Evolutionary conservation across 2,329 filamentous ascomycete species (phyloP), one percentile per base, ranked within the genome.

Genomic region (Zymoseptoria ardabiliae): DNA sequence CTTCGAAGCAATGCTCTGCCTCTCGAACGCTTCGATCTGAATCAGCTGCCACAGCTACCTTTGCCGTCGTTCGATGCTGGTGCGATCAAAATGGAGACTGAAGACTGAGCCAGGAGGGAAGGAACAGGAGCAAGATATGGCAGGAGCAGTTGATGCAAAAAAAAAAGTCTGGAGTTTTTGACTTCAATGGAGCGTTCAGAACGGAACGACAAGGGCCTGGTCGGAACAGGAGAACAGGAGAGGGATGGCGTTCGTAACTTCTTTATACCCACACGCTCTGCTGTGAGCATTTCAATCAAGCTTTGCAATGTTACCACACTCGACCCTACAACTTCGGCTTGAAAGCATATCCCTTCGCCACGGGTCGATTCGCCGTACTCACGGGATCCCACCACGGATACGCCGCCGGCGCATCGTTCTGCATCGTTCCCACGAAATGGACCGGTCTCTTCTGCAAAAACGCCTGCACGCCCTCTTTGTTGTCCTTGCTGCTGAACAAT

Each of bases 331-430:
- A 57, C 53, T 70, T 70, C 21, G 68, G 62, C 65, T 68, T 69
- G 10, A 59, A 63, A 51, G 68, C 65, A 54, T 62, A 63, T 1
- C 62, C 63, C 45, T 65, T 60, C 50, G 65, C 71, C 65, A 76
- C 76, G n/a, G 75, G 69, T 54, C 72, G 70, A 21, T 72, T 70
- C 5, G 72, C 66, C 25, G 77, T 77, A 69, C 83, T 76, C 54
- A 84, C 72, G 11, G 82, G 79, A 53, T 80, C 74, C 86, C 87
- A 90, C 87, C 87, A 90, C 0, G 86, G 88, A 73, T 85, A 88
- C 13, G 77, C 78, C 0, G 73, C 71, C 1, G 87, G 85, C 8
- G 79, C 78, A 69, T 88, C 81, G 30, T 81, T 77, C 21, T 84
- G 81, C 73, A 88, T 79, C 6, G 78, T 83, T 1, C 79, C 86